Evolutionary conservation across 768 basidiomycete genomes (phyloP).

Genomic region (Pleurotus tuoliensis): DNA sequence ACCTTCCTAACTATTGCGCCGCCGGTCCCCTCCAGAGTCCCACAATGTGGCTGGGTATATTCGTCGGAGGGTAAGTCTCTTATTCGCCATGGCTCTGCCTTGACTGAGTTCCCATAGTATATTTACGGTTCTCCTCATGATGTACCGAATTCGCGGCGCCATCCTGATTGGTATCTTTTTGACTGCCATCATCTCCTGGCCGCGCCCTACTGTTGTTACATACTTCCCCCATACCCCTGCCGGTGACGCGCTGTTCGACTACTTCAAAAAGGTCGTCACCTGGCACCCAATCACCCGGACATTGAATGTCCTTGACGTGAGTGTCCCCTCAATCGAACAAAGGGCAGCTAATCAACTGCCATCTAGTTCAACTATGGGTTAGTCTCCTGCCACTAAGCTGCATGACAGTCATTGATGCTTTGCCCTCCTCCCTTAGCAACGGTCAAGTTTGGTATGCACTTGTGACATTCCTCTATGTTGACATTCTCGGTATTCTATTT

Average conservation of each 20-base stretch:
- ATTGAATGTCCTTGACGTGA: slow-evolving; percentile 68
- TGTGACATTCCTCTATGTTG: slow-evolving; percentile 86
- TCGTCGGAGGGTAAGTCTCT: slow-evolving; percentile 65
- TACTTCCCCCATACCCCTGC: slow-evolving; percentile 70
- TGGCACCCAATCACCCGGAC: slow-evolving; percentile 61
- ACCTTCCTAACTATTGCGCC: slow-evolving; percentile 58
- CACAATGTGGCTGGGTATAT: slow-evolving; percentile 87
- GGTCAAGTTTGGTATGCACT: slow-evolving; percentile 85
- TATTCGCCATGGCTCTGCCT: neutral
- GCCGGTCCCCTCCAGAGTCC: slow-evolving; percentile 65
- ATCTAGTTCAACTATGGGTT: slow-evolving; percentile 45
- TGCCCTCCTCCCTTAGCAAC: slow-evolving; percentile 31
- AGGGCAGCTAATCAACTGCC: neutral
- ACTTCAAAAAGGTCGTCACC: slow-evolving; percentile 80
- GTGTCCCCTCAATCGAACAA: slow-evolving; percentile 17
- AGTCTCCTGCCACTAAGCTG: slow-evolving; percentile 5
- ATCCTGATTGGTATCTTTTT: slow-evolving; percentile 82
- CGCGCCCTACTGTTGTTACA: slow-evolving; percentile 75
- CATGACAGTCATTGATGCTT: neutral
- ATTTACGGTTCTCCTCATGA: slow-evolving; percentile 74
- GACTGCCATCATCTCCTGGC: slow-evolving; percentile 86
- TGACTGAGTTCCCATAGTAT: slow-evolving; percentile 37
- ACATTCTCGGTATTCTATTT: slow-evolving; percentile 59
- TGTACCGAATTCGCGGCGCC: slow-evolving; percentile 81
- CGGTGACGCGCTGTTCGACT: slow-evolving; percentile 74